These are phyloP conservation scores for Saccharum spontaneum DNA, from an alignment of 176 grass and related monocot species.

Conservation along the genomic window DNA sequence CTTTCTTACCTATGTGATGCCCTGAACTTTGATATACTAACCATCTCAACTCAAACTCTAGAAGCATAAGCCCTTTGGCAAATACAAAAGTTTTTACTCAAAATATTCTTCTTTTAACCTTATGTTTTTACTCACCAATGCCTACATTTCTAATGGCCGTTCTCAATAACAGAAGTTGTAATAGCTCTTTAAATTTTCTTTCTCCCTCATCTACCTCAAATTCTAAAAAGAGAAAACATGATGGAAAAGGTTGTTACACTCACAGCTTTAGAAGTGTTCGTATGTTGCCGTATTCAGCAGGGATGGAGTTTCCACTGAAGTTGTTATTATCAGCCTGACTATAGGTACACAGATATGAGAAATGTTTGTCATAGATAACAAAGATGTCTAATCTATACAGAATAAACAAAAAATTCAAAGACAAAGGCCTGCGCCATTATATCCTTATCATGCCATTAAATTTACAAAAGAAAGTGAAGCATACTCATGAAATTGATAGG, in stretches of 20 bases:
- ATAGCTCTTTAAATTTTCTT: not conserved
- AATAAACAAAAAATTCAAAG: not conserved
- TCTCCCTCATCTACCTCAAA: not conserved
- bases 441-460: conserved; percentile 9
- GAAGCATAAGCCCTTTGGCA: not conserved
- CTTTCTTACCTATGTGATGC: not conserved
- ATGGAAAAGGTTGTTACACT: conserved; percentile 48
- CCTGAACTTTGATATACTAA: not conserved
- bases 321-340: conserved; percentile 99
- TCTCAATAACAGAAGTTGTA: not conserved
- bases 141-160: not conserved
- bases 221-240: not conserved
- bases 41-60: not conserved
- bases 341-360: conserved; percentile 37
- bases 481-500: conserved; percentile 26
- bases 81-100: not conserved
- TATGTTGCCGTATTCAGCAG: conserved; percentile 64
- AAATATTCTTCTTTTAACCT: not conserved
- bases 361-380: conserved; percentile 18
- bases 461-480: not conserved
- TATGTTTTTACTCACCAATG: conserved; percentile 1
- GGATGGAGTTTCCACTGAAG: conserved; percentile 84
- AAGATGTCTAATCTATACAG: not conserved
- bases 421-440: not conserved
- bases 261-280: conserved; percentile 75